phyloP scores from a whole-genome alignment of 83 land plant species.

The Isoetes engelmannii region DNA sequence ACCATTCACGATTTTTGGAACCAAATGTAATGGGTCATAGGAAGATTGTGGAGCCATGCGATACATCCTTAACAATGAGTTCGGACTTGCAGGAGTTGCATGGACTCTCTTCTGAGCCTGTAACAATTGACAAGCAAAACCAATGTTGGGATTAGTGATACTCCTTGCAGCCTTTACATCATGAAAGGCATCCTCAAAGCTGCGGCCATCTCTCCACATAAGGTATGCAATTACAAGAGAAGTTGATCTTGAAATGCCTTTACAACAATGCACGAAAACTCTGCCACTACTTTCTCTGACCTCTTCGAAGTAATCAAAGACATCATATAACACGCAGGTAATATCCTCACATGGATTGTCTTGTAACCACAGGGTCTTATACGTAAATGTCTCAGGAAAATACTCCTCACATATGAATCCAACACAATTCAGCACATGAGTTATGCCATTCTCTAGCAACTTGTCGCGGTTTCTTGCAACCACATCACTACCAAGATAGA shows the following conservation, averaged over 20 bases:
- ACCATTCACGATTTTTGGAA: constrained; percentile 52
- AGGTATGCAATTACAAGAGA: constrained; percentile 75
- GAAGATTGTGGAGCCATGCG: constrained; percentile 78
- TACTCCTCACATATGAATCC: constrained; percentile 83
- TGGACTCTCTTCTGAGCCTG: constrained; percentile 75
- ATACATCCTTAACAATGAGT: constrained; percentile 56
- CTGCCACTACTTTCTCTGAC: constrained; percentile 57
- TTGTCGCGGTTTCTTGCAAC: constrained; percentile 59
- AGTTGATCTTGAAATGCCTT: constrained; percentile 74
- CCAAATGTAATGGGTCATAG: constrained; percentile 72
- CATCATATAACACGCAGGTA: constrained; percentile 70
- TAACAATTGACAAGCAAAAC: constrained; percentile 70
- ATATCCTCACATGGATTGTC: constrained; percentile 74
- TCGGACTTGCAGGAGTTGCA: constrained; percentile 61
- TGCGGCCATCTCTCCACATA: constrained; percentile 78
- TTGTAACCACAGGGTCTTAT: constrained; percentile 79
- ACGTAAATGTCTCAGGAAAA: constrained; percentile 54
- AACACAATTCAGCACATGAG: constrained; percentile 78
- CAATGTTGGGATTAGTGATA: constrained; percentile 70
- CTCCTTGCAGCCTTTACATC: constrained; percentile 66
- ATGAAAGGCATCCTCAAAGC: constrained; percentile 80
- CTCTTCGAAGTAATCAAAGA: constrained; percentile 83
- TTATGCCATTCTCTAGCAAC: constrained; percentile 50
- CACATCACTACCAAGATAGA: constrained; percentile 66
- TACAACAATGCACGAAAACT: constrained; percentile 71